Evolutionary conservation across 2,329 filamentous ascomycete genomes (phyloP), one percentile per base, ranked within the genome.

Genomic region (Stenocarpella maydis): DNA sequence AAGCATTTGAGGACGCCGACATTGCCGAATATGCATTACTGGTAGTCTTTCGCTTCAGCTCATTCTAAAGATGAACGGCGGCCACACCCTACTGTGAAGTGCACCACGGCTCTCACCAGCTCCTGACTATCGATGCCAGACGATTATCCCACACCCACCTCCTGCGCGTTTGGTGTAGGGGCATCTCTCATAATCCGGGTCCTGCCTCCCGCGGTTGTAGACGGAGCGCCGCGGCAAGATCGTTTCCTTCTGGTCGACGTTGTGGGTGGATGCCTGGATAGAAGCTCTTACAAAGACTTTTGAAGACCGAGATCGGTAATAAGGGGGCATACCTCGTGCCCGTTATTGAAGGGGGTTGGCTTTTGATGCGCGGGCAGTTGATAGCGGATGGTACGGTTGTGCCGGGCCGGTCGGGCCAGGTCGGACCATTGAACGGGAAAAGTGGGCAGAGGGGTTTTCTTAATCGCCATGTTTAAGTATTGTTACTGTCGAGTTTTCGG

Each of bases 381-480:
- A 45, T 28, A 65, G 60, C 49, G 49, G 67, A 37, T 54, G 47
- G 47, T 45, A 50, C 50, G 55, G 24, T 69, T 63, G 67, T 69
- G 58, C 49, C 45, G 58, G 60, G 60, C 60, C 31, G 49, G 60
- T 69, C 49, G 50, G 67, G 67, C 50, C 58, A 52, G 67, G 67
- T 54, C 37, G 47, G 55, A 63, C 39, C 49, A 53, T 15, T 65
- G 15, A 54, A 49, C 12, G 45, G 61, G 49, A 55, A 69, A 69
- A 65, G 49, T 26, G 43, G 66, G 64, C 34, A 37, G 50, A 43
- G 52, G 52, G 52, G 43, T 64, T 69, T 65, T 54, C 67, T 64
- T 69, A 69, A 69, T 69, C 63, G 67, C 60, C 63, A 64, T 69
- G 67, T 69, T 69, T 69, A 69, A 69, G 67, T 69, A 69, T 69